Evolutionary conservation across 163 green algal genomes (phyloP).

Genomic region (Scenedesmus sp.): DNA sequence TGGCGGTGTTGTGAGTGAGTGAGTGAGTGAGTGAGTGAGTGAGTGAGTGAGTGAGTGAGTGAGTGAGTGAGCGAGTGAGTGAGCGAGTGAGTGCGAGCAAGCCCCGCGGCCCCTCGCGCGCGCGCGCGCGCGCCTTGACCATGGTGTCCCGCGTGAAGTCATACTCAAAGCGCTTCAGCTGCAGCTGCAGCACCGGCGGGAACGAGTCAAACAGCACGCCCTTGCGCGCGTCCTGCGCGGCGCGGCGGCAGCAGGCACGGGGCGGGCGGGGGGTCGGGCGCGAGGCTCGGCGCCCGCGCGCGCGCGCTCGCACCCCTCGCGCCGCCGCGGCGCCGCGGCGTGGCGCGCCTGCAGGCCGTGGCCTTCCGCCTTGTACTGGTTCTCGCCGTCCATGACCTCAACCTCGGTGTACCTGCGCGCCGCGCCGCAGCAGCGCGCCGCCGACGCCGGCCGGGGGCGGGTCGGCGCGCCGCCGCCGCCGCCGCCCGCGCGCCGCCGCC

Average conservation of each 20-base stretch:
- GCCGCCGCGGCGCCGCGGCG: not conserved
- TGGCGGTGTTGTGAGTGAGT: too few species aligned
- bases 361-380: conserved; percentile 97
- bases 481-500: not conserved
- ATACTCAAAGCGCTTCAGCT: conserved; percentile 99
- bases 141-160: conserved; percentile 91
- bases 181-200: conserved; percentile 95
- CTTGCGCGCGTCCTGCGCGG: conserved; percentile 88
- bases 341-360: conserved; percentile 77
- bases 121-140: conserved; percentile 81
- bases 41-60: too few species aligned
- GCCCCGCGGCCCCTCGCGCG: too few species aligned
- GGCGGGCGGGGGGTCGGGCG: too few species aligned
- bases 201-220: conserved; percentile 92
- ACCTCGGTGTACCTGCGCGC: conserved; percentile 83
- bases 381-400: conserved; percentile 91
- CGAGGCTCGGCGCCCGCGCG: not conserved
- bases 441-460: too few species aligned
- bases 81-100: too few species aligned
- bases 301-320: not conserved
- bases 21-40: too few species aligned
- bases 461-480: not conserved
- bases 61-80: too few species aligned
- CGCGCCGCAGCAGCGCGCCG: not conserved
- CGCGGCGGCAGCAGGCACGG: not conserved